These are phyloP conservation scores for Phytophthora cactorum DNA, from an alignment of 352 stramenopile species.

Conservation along the genomic window DNA sequence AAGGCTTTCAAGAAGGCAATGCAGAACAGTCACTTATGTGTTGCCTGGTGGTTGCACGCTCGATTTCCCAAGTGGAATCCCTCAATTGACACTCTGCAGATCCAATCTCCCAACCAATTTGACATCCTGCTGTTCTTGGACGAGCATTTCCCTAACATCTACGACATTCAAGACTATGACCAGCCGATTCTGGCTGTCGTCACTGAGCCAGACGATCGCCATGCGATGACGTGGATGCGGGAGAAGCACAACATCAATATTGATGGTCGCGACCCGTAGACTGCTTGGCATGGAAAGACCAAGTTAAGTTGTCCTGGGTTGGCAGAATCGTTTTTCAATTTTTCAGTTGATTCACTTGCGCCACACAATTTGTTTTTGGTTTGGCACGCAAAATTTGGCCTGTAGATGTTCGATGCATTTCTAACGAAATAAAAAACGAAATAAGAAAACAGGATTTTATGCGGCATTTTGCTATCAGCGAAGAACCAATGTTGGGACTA, in stretches of 20 bases:
- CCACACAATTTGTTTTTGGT: too few relatives aligned
- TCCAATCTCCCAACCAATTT: constrained; percentile 8
- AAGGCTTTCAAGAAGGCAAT: constrained; percentile 12
- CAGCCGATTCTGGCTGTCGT: constrained; percentile 10
- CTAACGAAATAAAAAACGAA: neutral
- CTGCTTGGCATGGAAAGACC: neutral
- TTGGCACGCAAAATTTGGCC: too few relatives aligned
- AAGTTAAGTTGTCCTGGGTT: too few relatives aligned
- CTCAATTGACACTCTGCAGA: constrained; percentile 6
- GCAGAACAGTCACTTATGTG: constrained; percentile 9
- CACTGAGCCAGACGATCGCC: constrained; percentile 1
- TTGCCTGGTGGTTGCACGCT: constrained; percentile 10
- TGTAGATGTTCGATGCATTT: neutral
- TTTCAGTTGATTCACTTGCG: too few relatives aligned
- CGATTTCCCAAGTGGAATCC: constrained; percentile 6
- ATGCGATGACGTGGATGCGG: constrained; percentile 9
- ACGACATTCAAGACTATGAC: neutral
- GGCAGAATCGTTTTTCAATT: too few relatives aligned
- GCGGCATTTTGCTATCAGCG: neutral
- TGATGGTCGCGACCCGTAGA: neutral
- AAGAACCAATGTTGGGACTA: constrained; percentile 9
- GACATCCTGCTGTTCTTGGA: constrained; percentile 13
- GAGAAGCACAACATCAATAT: constrained; percentile 6
- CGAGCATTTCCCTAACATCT: constrained; percentile 8
- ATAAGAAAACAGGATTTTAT: neutral